A percentile compares a stretch with the other conserved stretches of the same genome.
These are phyloP conservation scores for Alternaria triticina DNA, from an alignment of 2,329 filamentous ascomycete genomes.

Conservation along the genomic window DNA sequence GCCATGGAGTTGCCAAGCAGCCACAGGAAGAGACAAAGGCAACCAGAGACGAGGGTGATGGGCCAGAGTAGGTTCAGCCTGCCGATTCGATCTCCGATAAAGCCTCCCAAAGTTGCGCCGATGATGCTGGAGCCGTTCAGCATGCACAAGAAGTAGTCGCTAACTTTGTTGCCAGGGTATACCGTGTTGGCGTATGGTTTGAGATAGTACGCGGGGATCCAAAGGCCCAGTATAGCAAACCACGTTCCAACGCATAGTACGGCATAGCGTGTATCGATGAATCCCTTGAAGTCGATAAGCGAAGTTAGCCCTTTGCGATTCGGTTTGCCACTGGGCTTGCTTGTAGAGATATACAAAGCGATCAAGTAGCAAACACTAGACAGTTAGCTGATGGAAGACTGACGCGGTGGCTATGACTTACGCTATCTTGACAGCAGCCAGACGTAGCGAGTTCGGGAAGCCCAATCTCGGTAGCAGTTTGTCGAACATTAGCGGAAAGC, in stretches of 20 bases:
- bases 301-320: slow-evolving; percentile 30
- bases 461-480: slow-evolving; percentile 62
- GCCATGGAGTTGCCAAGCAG: slow-evolving; percentile 56
- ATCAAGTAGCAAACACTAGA: slow-evolving; percentile 56
- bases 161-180: slow-evolving; percentile 55
- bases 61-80: slow-evolving; percentile 61
- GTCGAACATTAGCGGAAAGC: slow-evolving; percentile 64
- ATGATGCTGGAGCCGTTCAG: slow-evolving; percentile 61
- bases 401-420: slow-evolving; percentile 7
- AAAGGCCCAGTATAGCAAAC: slow-evolving; percentile 39
- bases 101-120: slow-evolving; percentile 59
- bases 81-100: slow-evolving; percentile 60
- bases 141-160: slow-evolving; percentile 55
- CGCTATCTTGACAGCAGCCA: slow-evolving; percentile 62
- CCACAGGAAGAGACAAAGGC: slow-evolving; percentile 64
- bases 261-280: slow-evolving; percentile 39
- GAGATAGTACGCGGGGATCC: slow-evolving; percentile 42
- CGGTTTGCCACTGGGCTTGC: slow-evolving; percentile 14
- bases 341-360: slow-evolving; percentile 44
- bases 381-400: slow-evolving; percentile 18
- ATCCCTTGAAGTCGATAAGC: slow-evolving; percentile 44
- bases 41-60: slow-evolving; percentile 51
- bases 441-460: slow-evolving; percentile 67
- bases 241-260: slow-evolving; percentile 38
- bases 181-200: slow-evolving; percentile 65